phyloP scores from a whole-genome alignment of 2,329 filamentous ascomycete species.

The Alternaria atra region DNA sequence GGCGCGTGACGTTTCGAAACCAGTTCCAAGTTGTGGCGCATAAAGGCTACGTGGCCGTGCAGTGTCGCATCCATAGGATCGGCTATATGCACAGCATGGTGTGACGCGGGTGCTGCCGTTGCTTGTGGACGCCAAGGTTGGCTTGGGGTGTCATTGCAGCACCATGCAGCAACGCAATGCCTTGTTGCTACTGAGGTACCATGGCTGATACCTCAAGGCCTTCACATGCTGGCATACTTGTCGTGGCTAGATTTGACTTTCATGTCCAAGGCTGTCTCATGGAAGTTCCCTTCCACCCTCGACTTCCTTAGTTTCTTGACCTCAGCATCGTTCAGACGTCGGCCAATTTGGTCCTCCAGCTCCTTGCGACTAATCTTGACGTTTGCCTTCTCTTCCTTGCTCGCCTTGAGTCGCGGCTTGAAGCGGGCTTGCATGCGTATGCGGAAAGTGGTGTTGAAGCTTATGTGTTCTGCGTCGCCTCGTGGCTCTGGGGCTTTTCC shows the following conservation, averaged over 20 bases:
- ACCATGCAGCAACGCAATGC: neutral
- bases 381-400: slow-evolving; percentile 82
- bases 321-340: slow-evolving; percentile 83
- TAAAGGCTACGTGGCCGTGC: slow-evolving; percentile 7
- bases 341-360: slow-evolving; percentile 80
- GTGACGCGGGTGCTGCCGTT: slow-evolving; percentile 10
- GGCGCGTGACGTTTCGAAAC: slow-evolving; percentile 17
- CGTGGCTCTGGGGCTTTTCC: slow-evolving; percentile 68
- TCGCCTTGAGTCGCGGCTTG: slow-evolving; percentile 81
- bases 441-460: slow-evolving; percentile 75
- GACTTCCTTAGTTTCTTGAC: slow-evolving; percentile 84
- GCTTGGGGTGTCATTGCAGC: neutral
- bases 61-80: slow-evolving; percentile 5
- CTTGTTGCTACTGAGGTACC: neutral
- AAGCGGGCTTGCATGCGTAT: slow-evolving; percentile 95
- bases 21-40: slow-evolving; percentile 19
- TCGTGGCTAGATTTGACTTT: slow-evolving; percentile 85
- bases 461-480: slow-evolving; percentile 75
- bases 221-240: slow-evolving; percentile 46
- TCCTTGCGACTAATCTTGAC: slow-evolving; percentile 88
- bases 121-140: slow-evolving; percentile 18
- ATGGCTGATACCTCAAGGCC: neutral
- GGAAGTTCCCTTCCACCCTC: slow-evolving; percentile 85
- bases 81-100: slow-evolving; percentile 13
- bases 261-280: slow-evolving; percentile 84